Conservation (phyloP, 2,329 filamentous ascomycete species). For the Botryosphaeria agaves region DNA sequence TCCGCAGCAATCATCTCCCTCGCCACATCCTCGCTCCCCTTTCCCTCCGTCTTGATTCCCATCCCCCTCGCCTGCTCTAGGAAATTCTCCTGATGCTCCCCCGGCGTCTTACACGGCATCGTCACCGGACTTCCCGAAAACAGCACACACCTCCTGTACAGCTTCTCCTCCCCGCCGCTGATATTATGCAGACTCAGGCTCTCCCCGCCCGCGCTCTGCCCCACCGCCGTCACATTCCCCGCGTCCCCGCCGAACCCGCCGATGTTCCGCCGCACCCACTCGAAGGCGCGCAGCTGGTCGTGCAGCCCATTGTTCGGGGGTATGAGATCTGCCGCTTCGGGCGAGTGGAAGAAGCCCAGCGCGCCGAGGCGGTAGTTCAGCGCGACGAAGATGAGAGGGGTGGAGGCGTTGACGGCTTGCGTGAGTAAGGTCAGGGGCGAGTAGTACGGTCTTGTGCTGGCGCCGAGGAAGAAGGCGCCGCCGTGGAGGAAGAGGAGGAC, state of each 20-base stretch:
- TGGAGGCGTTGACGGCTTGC: slow-evolving; percentile 2
- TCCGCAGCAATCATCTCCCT: slow-evolving; percentile 4
- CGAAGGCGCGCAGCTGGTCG: slow-evolving; percentile 3
- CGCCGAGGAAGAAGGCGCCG: slow-evolving; percentile 4
- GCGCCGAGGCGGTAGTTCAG: slow-evolving; percentile 5
- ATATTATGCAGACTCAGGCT: slow-evolving; percentile 5
- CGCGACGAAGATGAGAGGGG: slow-evolving; percentile 3
- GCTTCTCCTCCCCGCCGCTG: not conserved
- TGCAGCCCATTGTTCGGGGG: slow-evolving; percentile 2
- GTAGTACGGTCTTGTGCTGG: slow-evolving; percentile 3
- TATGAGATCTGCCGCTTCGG: slow-evolving; percentile 2
- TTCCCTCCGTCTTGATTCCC: slow-evolving; percentile 1
- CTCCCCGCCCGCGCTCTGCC: slow-evolving; percentile 6
- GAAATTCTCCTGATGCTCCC: slow-evolving; percentile 6
- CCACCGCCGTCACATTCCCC: slow-evolving; percentile 5
- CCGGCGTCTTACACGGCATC: slow-evolving; percentile 5
- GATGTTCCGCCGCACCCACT: slow-evolving; percentile 4
- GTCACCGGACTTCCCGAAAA: slow-evolving; percentile 6
- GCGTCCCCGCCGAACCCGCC: slow-evolving; percentile 3
- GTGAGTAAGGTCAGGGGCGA: slow-evolving; percentile 2
- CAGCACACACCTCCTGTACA: slow-evolving; percentile 6
- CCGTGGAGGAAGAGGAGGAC: slow-evolving; percentile 5
- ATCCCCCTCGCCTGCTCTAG: slow-evolving; percentile 4
- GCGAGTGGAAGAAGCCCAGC: slow-evolving; percentile 5
- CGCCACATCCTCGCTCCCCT: slow-evolving; percentile 3